Base-by-base conservation (phyloP, 2,329 filamentous ascomycete genomes). In the Fusarium irregulare region DNA sequence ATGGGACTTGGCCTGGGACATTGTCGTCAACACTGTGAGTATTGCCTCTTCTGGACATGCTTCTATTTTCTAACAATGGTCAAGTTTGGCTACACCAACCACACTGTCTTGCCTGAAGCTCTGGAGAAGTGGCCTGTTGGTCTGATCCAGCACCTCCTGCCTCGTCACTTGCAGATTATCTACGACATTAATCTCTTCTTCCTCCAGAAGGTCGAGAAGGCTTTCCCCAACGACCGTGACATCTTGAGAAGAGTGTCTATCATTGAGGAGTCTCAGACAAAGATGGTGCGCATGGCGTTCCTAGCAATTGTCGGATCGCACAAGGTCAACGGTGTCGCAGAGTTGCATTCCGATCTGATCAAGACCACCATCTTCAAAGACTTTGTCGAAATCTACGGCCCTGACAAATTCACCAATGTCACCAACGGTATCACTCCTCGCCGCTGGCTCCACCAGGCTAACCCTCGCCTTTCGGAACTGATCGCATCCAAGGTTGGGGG, bases 361-460 rank as follows among this genome's bases (percentile, higher is more conserved):
- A 96, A 96, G 85, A 97, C 94, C 0, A 99, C 96, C n/a, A 97
- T 99, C 74, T 98, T 99, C 89, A 98, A 96, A 81, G 96, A 99
- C 80, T 99, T 99, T 81, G 95, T 99, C 64, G 88, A 89, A 74
- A 93, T 99, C 71, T 99, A 96, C 76, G 96, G 96, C 4, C 91
- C 92, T 1, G 96, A 99, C 86, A 98, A 98, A 81, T 99, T 99
- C 82, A 97, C 93, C 61, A 99, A 99, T 76, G 95, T 99, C 70
- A 99, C 96, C 71, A 99, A 99, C 80, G 96, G 96, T 63, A 97
- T 99, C 78, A 99, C 96, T 1, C 96, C 96, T 13, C 89, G 96
- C 76, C 89, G 96, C 78, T 99, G 96, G 96, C 86, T 99, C 61
- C 94, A 99, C 83, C 96, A 99, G 81, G 96, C 96, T 65, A 99